Evolutionary conservation across 2,329 filamentous ascomycete species (phyloP).

Genomic region (Ophiocordyceps camponoti-floridani): DNA sequence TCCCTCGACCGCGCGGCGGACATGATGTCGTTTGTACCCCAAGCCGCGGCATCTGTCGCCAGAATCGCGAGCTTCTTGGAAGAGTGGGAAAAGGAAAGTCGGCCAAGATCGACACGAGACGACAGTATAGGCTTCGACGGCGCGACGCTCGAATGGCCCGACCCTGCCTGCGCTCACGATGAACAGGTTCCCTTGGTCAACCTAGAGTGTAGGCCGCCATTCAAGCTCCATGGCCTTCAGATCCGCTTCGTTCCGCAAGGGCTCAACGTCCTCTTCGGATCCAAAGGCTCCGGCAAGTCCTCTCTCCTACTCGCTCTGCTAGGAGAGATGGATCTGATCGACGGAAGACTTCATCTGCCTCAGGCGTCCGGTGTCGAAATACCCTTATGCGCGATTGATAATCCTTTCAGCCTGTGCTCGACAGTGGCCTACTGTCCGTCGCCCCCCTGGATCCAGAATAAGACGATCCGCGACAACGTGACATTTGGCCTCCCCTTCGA

Average conservation of each 20-base stretch:
- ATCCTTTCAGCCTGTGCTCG: slow-evolving; percentile 41
- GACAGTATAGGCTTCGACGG: neutral
- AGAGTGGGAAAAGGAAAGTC: neutral
- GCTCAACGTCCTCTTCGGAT: slow-evolving; percentile 49
- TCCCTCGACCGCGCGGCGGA: neutral
- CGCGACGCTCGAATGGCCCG: slow-evolving; percentile 1
- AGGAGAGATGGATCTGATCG: slow-evolving; percentile 32
- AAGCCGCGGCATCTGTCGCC: neutral
- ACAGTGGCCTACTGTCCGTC: slow-evolving; percentile 23
- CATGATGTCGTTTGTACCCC: neutral
- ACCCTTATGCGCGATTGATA: slow-evolving; percentile 45
- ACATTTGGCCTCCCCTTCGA: slow-evolving; percentile 52
- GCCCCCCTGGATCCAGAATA: slow-evolving; percentile 65
- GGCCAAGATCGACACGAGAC: neutral
- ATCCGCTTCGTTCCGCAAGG: slow-evolving; percentile 44
- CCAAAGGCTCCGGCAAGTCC: slow-evolving; percentile 54
- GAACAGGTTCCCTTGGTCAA: neutral
- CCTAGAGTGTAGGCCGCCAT: slow-evolving; percentile 16
- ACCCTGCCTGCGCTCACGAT: slow-evolving; percentile 25
- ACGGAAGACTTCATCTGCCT: neutral
- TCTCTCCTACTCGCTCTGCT: slow-evolving; percentile 49
- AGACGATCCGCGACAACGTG: slow-evolving; percentile 54
- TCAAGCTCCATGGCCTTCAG: slow-evolving; percentile 45
- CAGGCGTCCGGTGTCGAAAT: neutral
- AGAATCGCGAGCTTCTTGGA: neutral